Base-by-base conservation (phyloP, 441 rosid genomes). In the Manihot esculenta region DNA sequence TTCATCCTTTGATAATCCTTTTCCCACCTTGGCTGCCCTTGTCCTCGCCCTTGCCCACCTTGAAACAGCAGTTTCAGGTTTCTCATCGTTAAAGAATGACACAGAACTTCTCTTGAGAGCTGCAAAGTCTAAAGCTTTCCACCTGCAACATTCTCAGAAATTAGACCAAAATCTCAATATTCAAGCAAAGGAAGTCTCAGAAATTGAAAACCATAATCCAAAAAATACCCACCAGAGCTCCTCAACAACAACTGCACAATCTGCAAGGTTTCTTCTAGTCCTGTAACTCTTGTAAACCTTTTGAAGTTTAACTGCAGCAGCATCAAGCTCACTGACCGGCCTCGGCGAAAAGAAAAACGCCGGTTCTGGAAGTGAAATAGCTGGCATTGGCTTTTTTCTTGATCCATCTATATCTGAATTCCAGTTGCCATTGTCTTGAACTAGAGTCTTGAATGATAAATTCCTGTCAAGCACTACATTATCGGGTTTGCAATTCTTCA, bases 111-210 rank as follows among this genome's bases (percentile, higher is more conserved):
- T 82, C 84, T 89, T 88, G 48, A 95, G 83, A 73, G 89, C 97
- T n/a, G 99, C 99, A 70, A 88, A 92, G 77, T 95, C 99, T 79
- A 95, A 81, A 67, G 90, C 87, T 72, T 92, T 92, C 98, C 98
- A 95, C 98, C 98, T 94, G 74, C 45, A 66, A 56, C 18, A 26
- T 18, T 3, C 41, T 21, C 57, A 48, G 65, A 35, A 50, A 10
- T 12, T 14, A 15, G 8, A 20, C 1, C 41, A 30, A 24, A 7
- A 20, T 17, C 5, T 33, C 4, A 9, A 35, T 0, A 35, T 35
- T 35, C 41, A 35, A 35, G 35, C 35, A 30, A 30, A 30, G 2
- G 35, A 35, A 35, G 7, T 6, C 7, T 10, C 18, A 24, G 41
- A 9, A 42, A 53, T 27, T 30, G 8, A 30, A 12, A 3, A 45